Conservation (phyloP, 2,329 filamentous ascomycete genomes). For the Cryoendolithus antarcticus region DNA sequence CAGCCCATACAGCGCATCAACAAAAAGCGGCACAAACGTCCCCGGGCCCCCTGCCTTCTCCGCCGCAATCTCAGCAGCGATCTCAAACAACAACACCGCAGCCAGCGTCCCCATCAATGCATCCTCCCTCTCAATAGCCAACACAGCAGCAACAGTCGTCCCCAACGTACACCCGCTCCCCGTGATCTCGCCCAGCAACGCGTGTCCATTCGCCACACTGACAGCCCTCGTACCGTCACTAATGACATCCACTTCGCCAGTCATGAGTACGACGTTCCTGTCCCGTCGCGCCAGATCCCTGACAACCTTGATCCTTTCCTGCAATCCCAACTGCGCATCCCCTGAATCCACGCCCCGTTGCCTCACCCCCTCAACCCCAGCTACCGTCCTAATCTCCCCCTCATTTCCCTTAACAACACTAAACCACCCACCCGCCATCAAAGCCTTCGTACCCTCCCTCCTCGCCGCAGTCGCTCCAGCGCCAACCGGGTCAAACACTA, state of each 20-base stretch:
- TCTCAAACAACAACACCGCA: constrained; percentile 65
- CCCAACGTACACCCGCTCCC: constrained; percentile 73
- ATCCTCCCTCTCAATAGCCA: constrained; percentile 52
- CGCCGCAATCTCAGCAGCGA: constrained; percentile 58
- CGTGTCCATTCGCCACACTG: constrained; percentile 64
- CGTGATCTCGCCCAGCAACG: constrained; percentile 56
- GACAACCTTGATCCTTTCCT: constrained; percentile 52
- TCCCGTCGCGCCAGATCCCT: constrained; percentile 54
- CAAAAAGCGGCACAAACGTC: constrained; percentile 71
- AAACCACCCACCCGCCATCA: constrained; percentile 65
- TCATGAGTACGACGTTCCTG: constrained; percentile 66
- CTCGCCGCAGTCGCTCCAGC: constrained; percentile 71
- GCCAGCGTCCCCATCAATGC: constrained; percentile 62
- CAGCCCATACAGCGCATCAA: constrained; percentile 53
- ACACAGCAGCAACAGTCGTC: constrained; percentile 63
- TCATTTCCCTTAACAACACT: constrained; percentile 92
- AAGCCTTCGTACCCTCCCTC: constrained; percentile 54
- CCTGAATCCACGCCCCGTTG: constrained; percentile 81
- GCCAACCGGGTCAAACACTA: constrained; percentile 82
- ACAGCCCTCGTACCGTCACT: constrained; percentile 60
- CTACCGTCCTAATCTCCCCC: constrained; percentile 67
- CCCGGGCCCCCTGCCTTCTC: constrained; percentile 57
- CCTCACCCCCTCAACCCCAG: constrained; percentile 39
- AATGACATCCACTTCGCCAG: constrained; percentile 64
- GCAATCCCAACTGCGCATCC: constrained; percentile 38